Evolutionary conservation across 768 basidiomycete species (phyloP).

Genomic region (Tylopilus plumbeoviolaceoides): DNA sequence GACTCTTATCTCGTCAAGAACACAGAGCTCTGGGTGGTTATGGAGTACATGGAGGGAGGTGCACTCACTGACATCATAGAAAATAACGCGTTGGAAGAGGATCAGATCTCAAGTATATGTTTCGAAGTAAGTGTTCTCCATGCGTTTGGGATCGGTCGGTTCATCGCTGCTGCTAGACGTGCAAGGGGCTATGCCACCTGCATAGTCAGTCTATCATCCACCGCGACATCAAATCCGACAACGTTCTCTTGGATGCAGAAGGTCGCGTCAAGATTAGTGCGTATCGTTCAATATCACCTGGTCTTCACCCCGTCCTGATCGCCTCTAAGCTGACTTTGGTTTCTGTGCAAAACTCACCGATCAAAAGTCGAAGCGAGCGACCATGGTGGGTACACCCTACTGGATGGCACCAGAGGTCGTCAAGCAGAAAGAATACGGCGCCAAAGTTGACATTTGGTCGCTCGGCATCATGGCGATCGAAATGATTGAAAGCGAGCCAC

Average conservation of each 20-base stretch:
- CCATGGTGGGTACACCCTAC: conserved; percentile 98
- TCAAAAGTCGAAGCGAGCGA: conserved; percentile 94
- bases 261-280: conserved; percentile 97
- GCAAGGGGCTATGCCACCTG: conserved; percentile 89
- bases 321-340: conserved; percentile 82
- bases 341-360: conserved; percentile 96
- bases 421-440: conserved; percentile 95
- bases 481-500: conserved; percentile 98
- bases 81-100: conserved; percentile 91
- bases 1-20: conserved; percentile 87
- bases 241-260: conserved; percentile 87
- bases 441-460: conserved; percentile 96
- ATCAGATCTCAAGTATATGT: conserved; percentile 90
- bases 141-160: neutral
- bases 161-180: conserved; percentile 56
- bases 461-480: conserved; percentile 98
- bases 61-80: conserved; percentile 97
- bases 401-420: conserved; percentile 99
- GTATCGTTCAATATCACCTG: conserved; percentile 29
- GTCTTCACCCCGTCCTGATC: conserved; percentile 1
- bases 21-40: conserved; percentile 93
- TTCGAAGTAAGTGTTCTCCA: conserved; percentile 63
- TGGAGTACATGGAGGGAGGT: conserved; percentile 99
- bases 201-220: conserved; percentile 95
- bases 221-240: conserved; percentile 96